Conservation (phyloP, 345 rosid genomes). For the Boechera retrofracta region DNA sequence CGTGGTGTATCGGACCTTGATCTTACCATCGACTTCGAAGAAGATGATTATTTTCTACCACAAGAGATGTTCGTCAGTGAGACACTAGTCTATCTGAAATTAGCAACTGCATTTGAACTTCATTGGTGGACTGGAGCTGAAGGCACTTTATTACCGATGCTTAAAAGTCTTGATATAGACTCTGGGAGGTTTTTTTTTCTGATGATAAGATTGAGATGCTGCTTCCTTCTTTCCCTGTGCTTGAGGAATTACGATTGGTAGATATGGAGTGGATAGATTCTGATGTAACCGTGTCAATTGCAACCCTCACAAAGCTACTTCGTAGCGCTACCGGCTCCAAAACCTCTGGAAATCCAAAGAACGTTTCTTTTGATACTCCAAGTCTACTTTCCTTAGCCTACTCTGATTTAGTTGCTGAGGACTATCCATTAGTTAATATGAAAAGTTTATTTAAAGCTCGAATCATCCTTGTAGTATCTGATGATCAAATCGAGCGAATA, state of each 20-base stretch:
- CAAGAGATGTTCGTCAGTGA: slow-evolving; percentile 17
- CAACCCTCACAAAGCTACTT: slow-evolving; percentile 1
- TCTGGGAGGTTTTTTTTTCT: background rate
- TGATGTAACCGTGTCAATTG: background rate
- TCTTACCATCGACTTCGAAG: slow-evolving; percentile 13
- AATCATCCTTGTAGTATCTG: background rate
- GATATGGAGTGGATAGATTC: background rate
- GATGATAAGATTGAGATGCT: slow-evolving; percentile 4
- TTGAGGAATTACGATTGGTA: background rate
- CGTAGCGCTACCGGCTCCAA: background rate
- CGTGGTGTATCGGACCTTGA: slow-evolving; percentile 26
- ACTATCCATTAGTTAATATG: slow-evolving; percentile 32
- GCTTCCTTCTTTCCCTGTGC: slow-evolving; percentile 28
- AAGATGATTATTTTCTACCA: background rate
- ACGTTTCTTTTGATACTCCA: slow-evolving; percentile 30
- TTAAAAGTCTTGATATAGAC: slow-evolving; percentile 1
- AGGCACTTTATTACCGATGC: slow-evolving; percentile 13
- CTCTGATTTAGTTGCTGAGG: slow-evolving; percentile 31
- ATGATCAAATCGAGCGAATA: slow-evolving; percentile 1
- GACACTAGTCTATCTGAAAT: slow-evolving; percentile 8
- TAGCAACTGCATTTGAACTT: background rate
- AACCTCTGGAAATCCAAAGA: background rate
- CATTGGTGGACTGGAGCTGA: slow-evolving; percentile 8
- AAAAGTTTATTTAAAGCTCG: background rate
- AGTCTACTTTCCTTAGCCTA: background rate